Evolutionary conservation across 2,329 filamentous ascomycete genomes (phyloP).

Genomic region (Scedosporium apiospermum): DNA sequence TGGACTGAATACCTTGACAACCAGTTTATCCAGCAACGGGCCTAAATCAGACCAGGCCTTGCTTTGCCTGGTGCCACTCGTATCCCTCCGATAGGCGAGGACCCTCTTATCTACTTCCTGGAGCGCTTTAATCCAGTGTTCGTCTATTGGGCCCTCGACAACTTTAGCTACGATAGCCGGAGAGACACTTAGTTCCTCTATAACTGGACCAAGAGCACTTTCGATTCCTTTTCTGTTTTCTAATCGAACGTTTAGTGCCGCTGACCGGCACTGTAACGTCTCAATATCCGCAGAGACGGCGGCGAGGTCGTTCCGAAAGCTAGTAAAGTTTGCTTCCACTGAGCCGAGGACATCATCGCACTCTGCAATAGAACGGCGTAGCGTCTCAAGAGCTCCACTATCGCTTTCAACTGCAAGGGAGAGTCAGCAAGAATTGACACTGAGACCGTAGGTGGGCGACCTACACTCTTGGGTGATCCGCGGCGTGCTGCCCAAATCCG

Average conservation of each 20-base stretch:
- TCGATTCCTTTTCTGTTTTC: constrained; percentile 87
- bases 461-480: constrained; percentile 65
- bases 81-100: constrained; percentile 58
- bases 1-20: constrained; percentile 53
- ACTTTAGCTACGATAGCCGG: constrained; percentile 78
- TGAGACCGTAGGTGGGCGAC: neutral
- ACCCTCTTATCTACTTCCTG: constrained; percentile 76
- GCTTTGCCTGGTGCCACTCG: constrained; percentile 49
- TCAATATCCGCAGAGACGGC: constrained; percentile 93
- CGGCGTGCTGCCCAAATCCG: constrained; percentile 22
- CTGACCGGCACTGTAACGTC: constrained; percentile 77
- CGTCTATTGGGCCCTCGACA: constrained; percentile 80
- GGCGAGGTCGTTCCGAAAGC: constrained; percentile 87
- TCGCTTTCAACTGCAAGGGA: constrained; percentile 58
- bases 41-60: constrained; percentile 78
- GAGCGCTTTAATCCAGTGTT: constrained; percentile 75
- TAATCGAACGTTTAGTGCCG: constrained; percentile 70
- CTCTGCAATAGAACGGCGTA: constrained; percentile 79
- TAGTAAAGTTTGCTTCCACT: constrained; percentile 84
- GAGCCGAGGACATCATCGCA: constrained; percentile 92
- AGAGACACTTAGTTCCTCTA: constrained; percentile 85
- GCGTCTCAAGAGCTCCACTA: constrained; percentile 75
- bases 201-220: constrained; percentile 73
- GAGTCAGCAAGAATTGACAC: neutral
- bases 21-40: constrained; percentile 76